These are phyloP conservation scores for Houttuynia cordata DNA, from an alignment of 164 flowering plant genomes.

Conservation along the genomic window DNA sequence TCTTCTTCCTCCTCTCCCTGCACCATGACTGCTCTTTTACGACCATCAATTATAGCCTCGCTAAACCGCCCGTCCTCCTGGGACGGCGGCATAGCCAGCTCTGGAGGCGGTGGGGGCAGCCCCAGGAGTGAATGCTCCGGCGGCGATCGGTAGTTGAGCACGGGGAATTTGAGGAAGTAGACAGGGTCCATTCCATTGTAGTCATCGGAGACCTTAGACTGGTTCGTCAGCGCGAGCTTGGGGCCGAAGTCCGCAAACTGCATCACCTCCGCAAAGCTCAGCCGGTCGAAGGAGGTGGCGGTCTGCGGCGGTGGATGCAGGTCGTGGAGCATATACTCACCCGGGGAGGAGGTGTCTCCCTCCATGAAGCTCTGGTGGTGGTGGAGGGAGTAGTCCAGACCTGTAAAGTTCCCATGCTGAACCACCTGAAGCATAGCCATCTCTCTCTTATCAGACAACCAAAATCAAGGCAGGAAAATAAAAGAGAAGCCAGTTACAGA, in stretches of 20 bases:
- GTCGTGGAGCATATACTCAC: conserved; percentile 44
- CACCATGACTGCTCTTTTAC: conserved; percentile 1
- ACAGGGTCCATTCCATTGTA: conserved; percentile 64
- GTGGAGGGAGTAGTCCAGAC: conserved; percentile 24
- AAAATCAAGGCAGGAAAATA: neutral
- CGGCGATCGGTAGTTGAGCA: conserved; percentile 46
- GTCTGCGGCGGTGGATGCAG: conserved; percentile 16
- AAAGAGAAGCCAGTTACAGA: neutral
- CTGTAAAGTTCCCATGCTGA: conserved; percentile 20
- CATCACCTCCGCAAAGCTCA: conserved; percentile 90
- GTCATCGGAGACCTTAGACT: conserved; percentile 30
- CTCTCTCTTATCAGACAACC: neutral
- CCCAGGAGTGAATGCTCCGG: conserved; percentile 25
- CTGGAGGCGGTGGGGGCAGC: conserved; percentile 1
- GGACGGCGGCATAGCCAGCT: neutral
- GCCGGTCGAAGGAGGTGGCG: conserved; percentile 33
- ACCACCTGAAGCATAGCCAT: conserved; percentile 4
- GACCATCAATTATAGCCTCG: neutral
- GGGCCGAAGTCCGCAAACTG: conserved; percentile 90
- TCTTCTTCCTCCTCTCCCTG: conserved; percentile 22
- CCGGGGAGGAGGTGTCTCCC: conserved; percentile 26
- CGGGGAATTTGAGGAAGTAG: conserved; percentile 82
- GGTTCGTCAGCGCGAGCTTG: conserved; percentile 48
- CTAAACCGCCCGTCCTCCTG: conserved; percentile 2
- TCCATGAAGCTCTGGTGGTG: conserved; percentile 16